Evolutionary conservation across 306 rosid species (phyloP).

Genomic region (Begonia peltatifolia): DNA sequence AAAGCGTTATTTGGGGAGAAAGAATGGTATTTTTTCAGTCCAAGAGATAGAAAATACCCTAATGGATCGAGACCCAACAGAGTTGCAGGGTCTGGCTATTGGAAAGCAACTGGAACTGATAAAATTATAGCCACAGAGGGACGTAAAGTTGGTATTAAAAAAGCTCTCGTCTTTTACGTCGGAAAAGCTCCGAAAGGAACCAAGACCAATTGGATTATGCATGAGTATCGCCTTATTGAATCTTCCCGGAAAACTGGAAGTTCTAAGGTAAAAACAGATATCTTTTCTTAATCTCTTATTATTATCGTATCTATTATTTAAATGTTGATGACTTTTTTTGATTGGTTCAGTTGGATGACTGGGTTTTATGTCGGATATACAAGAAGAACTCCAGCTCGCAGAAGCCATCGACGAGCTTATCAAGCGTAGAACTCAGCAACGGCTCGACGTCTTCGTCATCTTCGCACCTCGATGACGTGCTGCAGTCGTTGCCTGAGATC

Average conservation of each 20-base stretch:
- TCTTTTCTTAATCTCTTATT: too few species aligned
- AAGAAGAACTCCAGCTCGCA: slow-evolving; percentile 48
- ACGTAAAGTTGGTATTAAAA: slow-evolving; percentile 72
- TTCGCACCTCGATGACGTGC: slow-evolving; percentile 47
- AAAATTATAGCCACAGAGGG: slow-evolving; percentile 71
- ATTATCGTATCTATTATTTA: too few species aligned
- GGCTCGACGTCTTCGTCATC: slow-evolving; percentile 45
- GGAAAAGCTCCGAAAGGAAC: slow-evolving; percentile 96
- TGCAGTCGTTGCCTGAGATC: slow-evolving; percentile 49
- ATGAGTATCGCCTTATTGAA: slow-evolving; percentile 73
- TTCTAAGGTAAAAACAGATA: slow-evolving; percentile 44
- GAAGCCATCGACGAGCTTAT: slow-evolving; percentile 16
- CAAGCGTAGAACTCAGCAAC: slow-evolving; percentile 36
- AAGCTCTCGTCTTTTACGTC: slow-evolving; percentile 79
- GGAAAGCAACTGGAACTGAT: slow-evolving; percentile 99
- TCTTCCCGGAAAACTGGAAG: slow-evolving; percentile 52
- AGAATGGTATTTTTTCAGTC: slow-evolving; percentile 94
- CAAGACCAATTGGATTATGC: slow-evolving; percentile 97
- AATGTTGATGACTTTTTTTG: too few species aligned
- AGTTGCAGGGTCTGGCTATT: slow-evolving; percentile 88
- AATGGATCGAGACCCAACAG: slow-evolving; percentile 86
- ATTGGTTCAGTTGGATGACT: too few species aligned
- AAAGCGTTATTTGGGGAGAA: slow-evolving; percentile 86
- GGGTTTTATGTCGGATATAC: slow-evolving; percentile 66
- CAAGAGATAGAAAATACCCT: slow-evolving; percentile 79